phyloP scores from a whole-genome alignment of 768 basidiomycete genomes.

The Tylopilus felleus region DNA sequence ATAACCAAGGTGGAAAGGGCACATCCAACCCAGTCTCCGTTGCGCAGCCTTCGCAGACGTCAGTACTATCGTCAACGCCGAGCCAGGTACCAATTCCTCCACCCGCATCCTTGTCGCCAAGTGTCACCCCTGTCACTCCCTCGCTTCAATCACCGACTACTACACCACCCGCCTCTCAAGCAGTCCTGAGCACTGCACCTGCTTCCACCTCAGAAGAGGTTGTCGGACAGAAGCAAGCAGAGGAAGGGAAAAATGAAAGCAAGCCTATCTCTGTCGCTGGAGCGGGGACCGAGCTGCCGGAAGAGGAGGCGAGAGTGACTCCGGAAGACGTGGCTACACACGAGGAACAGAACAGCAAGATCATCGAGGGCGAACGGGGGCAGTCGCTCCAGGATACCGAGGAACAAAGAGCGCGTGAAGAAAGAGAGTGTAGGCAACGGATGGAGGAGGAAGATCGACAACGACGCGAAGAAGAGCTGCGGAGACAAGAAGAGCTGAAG shows the following conservation, averaged over 20 bases:
- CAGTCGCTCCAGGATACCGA: neutral
- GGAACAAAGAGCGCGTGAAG: neutral
- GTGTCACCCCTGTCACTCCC: constrained; percentile 9
- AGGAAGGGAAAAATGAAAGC: constrained; percentile 22
- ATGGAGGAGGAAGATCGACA: constrained; percentile 2
- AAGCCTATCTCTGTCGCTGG: neutral
- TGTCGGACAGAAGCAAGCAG: constrained; percentile 41
- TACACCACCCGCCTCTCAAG: constrained; percentile 19
- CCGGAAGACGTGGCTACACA: neutral
- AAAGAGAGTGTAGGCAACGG: neutral
- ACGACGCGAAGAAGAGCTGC: constrained; percentile 4
- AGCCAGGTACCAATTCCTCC: constrained; percentile 12
- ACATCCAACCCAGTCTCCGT: neutral
- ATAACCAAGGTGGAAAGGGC: constrained; percentile 1
- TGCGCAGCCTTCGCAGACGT: constrained; percentile 9
- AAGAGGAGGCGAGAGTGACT: neutral
- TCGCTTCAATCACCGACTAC: constrained; percentile 12
- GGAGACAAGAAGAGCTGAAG: neutral
- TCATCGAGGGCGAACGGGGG: neutral
- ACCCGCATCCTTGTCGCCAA: constrained; percentile 1
- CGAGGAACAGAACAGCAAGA: constrained; percentile 19
- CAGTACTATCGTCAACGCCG: neutral
- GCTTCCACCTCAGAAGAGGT: constrained; percentile 28
- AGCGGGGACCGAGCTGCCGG: neutral
- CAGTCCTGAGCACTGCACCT: neutral